Evolutionary conservation across 148 eudicot species (phyloP).

Genomic region (Nepenthes gracilis): DNA sequence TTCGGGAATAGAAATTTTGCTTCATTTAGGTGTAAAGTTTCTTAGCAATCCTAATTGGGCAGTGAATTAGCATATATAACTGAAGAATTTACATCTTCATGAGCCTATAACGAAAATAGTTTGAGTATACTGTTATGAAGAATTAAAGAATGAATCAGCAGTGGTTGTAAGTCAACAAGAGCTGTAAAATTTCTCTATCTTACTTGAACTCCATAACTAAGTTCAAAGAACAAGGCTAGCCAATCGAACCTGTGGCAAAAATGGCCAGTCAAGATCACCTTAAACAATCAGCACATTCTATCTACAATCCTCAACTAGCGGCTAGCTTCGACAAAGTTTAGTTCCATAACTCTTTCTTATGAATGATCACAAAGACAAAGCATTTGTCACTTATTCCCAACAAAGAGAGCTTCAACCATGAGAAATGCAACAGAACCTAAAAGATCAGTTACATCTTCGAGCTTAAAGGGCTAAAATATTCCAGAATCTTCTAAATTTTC

Average conservation of each 20-base stretch:
- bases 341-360: constrained; percentile 23
- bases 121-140: constrained; percentile 14
- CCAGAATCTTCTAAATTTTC: constrained; percentile 6
- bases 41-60: constrained; percentile 15
- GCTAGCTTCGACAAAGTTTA: constrained; percentile 15
- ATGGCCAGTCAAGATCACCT: constrained; percentile 15
- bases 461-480: constrained; percentile 11
- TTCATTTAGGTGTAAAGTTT: constrained; percentile 14
- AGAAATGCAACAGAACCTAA: neutral
- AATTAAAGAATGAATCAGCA: constrained; percentile 48
- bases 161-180: constrained; percentile 20
- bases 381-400: constrained; percentile 7
- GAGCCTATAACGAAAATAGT: constrained; percentile 10
- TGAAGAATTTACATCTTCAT: constrained; percentile 35
- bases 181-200: constrained; percentile 16
- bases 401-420: constrained; percentile 5
- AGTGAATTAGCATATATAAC: constrained; percentile 9
- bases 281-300: constrained; percentile 17
- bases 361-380: constrained; percentile 12
- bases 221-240: constrained; percentile 20
- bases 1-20: constrained; percentile 14
- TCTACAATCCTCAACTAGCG: constrained; percentile 26
- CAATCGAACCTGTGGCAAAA: constrained; percentile 21
- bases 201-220: constrained; percentile 39
- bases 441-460: constrained; percentile 24